These are phyloP conservation scores for Hordeum pubiflorum DNA, from an alignment of 202 grass and related monocot species.

Conservation along the genomic window DNA sequence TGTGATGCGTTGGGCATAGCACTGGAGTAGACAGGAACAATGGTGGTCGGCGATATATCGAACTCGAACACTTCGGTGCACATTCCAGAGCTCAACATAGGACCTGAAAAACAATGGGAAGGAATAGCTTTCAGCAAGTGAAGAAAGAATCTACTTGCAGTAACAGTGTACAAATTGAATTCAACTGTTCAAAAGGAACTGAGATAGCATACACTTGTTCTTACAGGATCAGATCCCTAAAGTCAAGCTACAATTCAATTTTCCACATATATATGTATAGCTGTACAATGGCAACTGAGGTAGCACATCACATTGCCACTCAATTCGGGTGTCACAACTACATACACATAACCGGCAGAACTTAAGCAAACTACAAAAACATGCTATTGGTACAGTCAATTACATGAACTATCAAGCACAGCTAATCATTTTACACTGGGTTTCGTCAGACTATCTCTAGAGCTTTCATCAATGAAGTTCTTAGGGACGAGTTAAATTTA, in stretches of 20 bases:
- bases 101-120: slow-evolving; percentile 24
- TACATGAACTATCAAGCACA: background rate
- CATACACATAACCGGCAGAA: background rate
- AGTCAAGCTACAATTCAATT: background rate
- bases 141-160: background rate
- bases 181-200: background rate
- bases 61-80: slow-evolving; percentile 80
- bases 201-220: background rate
- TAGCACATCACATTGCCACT: background rate
- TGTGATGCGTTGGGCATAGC: slow-evolving; percentile 16
- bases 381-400: background rate
- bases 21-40: slow-evolving; percentile 38
- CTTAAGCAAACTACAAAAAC: background rate
- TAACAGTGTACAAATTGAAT: background rate
- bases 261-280: background rate
- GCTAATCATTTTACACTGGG: background rate
- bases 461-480: background rate
- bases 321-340: background rate
- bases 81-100: slow-evolving; percentile 56
- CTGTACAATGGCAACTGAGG: background rate
- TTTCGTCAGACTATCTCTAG: background rate
- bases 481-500: background rate
- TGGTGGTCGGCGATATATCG: slow-evolving; percentile 40
- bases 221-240: background rate
- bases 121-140: background rate